phyloP scores from a whole-genome alignment of 2,329 filamentous ascomycete genomes.

The Claviceps sp. region DNA sequence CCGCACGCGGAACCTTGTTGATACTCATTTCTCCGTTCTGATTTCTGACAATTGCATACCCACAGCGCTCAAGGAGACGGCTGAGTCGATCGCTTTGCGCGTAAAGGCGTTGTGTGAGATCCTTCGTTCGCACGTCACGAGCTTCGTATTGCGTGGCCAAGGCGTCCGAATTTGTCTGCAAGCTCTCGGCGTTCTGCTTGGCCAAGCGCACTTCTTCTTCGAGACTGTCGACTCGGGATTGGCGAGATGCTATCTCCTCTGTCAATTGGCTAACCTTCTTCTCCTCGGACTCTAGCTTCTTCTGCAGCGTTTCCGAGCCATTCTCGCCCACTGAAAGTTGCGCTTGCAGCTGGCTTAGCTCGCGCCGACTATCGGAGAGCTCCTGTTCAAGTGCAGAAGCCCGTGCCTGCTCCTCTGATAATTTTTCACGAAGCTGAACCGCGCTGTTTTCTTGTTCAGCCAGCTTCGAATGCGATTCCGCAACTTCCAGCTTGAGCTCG shows the following conservation, averaged over 20 bases:
- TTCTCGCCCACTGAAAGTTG: slow-evolving; percentile 74
- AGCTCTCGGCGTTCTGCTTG: slow-evolving; percentile 47
- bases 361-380: slow-evolving; percentile 50
- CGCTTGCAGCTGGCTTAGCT: slow-evolving; percentile 53
- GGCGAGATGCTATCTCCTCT: slow-evolving; percentile 59
- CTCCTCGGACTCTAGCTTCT: slow-evolving; percentile 64
- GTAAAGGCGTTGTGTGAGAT: slow-evolving; percentile 73
- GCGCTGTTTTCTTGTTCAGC: slow-evolving; percentile 36
- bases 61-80: slow-evolving; percentile 72
- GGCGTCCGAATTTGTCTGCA: slow-evolving; percentile 37
- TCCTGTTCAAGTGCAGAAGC: slow-evolving; percentile 41
- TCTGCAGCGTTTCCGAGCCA: slow-evolving; percentile 65
- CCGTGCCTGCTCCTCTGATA: slow-evolving; percentile 41
- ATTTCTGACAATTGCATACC: slow-evolving; percentile 62
- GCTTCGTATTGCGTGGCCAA: slow-evolving; percentile 49
- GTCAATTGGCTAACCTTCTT: slow-evolving; percentile 51
- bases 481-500: slow-evolving; percentile 44
- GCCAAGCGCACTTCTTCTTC: slow-evolving; percentile 62
- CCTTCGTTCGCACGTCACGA: slow-evolving; percentile 61
- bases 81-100: slow-evolving; percentile 73
- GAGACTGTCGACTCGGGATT: slow-evolving; percentile 60
- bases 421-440: slow-evolving; percentile 38
- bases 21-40: slow-evolving; percentile 59
- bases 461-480: slow-evolving; percentile 37
- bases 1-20: slow-evolving; percentile 52